Percentiles rank a stretch among this genome's conserved stretches.
These are phyloP conservation scores for Quercus cerris DNA, from an alignment of 306 rosid genomes.

Conservation along the genomic window DNA sequence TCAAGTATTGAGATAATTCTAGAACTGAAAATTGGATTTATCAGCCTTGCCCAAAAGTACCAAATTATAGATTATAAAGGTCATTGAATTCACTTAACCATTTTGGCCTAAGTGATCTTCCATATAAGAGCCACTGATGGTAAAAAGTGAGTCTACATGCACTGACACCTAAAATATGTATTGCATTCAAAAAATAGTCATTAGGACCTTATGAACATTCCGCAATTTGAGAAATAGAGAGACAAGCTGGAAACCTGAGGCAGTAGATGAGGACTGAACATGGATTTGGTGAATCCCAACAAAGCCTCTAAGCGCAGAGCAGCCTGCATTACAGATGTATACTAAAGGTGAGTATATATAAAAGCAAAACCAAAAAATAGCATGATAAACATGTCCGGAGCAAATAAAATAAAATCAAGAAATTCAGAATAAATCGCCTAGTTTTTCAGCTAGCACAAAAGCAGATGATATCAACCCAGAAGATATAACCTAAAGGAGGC, in stretches of 20 bases:
- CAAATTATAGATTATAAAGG: not conserved
- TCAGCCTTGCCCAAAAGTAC: not conserved
- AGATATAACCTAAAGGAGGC: not conserved
- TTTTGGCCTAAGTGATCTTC: not conserved
- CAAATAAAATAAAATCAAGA: not conserved
- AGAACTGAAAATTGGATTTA: not conserved
- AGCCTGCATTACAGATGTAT: slow-evolving; percentile 42
- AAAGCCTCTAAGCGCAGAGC: slow-evolving; percentile 63
- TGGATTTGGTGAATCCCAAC: slow-evolving; percentile 60
- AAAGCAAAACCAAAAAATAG: not conserved
- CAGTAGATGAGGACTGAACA: slow-evolving; percentile 64
- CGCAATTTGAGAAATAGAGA: slow-evolving; percentile 12
- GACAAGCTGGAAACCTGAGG: slow-evolving; percentile 53
- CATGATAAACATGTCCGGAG: not conserved
- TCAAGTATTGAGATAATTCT: not conserved
- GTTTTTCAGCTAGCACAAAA: not conserved
- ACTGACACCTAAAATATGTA: not conserved
- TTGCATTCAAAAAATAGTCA: not conserved
- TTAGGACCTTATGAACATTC: not conserved
- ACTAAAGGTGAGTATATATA: not conserved
- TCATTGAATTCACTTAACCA: not conserved
- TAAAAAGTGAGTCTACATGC: not conserved
- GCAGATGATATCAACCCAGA: not conserved
- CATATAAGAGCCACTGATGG: not conserved
- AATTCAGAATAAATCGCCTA: not conserved